These are phyloP conservation scores for Chalaropsis ovoidea DNA, from an alignment of 2,329 filamentous ascomycete species.

Conservation along the genomic window DNA sequence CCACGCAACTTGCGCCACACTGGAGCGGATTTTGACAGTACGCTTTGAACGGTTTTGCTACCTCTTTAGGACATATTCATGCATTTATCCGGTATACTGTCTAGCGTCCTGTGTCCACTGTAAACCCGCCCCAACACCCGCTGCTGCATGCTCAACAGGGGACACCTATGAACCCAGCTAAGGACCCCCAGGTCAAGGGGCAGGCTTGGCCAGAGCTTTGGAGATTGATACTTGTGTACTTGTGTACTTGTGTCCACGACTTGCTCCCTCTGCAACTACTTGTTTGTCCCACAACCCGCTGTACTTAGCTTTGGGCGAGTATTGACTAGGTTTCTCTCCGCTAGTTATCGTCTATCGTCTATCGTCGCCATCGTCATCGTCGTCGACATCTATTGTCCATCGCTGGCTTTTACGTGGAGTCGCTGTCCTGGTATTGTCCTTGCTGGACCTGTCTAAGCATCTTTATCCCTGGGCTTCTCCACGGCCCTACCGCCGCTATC, in stretches of 20 bases:
- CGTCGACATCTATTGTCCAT: not conserved
- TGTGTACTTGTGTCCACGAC: not conserved
- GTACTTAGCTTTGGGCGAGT: not conserved
- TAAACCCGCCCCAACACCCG: slow-evolving; percentile 8
- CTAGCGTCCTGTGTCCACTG: not conserved
- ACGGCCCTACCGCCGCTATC: not conserved
- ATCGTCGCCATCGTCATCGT: not conserved
- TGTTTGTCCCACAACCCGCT: not conserved
- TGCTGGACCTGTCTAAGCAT: slow-evolving; percentile 2
- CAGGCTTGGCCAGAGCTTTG: slow-evolving; percentile 2
- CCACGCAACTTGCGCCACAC: not conserved
- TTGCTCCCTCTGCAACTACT: not conserved
- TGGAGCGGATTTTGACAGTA: not conserved
- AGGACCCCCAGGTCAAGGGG: not conserved
- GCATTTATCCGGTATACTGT: not conserved
- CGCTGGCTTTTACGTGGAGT: not conserved
- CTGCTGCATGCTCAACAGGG: not conserved
- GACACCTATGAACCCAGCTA: not conserved
- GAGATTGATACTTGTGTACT: not conserved
- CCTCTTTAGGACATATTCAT: not conserved
- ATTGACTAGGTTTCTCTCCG: not conserved
- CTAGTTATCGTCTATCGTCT: not conserved
- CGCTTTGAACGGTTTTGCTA: not conserved
- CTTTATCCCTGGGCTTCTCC: not conserved
- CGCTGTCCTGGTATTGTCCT: not conserved